phyloP scores from a whole-genome alignment of 495 filamentous ascomycete species.

The Aspergillus asperescens region DNA sequence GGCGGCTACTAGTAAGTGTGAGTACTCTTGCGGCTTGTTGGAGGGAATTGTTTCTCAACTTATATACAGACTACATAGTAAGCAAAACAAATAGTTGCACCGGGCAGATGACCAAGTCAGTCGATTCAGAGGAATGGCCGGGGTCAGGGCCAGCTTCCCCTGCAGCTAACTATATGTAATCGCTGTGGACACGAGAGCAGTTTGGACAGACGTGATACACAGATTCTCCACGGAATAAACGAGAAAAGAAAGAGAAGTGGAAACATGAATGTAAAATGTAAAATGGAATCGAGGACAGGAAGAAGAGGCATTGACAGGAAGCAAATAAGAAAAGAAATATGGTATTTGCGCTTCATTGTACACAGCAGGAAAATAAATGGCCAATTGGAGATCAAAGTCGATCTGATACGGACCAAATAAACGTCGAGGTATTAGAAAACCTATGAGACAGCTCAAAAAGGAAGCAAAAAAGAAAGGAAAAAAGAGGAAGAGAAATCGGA shows the following conservation, averaged over 20 bases:
- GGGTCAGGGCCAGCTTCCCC: constrained; percentile 8
- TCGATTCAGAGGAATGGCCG: background rate
- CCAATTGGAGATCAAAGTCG: constrained; percentile 20
- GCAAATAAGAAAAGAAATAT: constrained; percentile 22
- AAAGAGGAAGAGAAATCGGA: background rate
- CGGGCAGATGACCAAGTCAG: background rate
- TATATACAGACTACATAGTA: too few species aligned
- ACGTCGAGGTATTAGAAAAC: constrained; percentile 21
- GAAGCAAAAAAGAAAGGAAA: constrained; percentile 5
- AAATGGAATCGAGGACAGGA: constrained; percentile 20
- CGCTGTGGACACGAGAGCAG: constrained; percentile 3
- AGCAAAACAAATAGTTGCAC: background rate
- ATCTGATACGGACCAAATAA: constrained; percentile 17
- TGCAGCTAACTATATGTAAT: constrained; percentile 5
- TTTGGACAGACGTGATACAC: background rate
- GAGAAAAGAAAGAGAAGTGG: constrained; percentile 9
- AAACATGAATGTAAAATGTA: constrained; percentile 17
- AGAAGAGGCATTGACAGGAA: constrained; percentile 24
- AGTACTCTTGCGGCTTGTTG: too few species aligned
- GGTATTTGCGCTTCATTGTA: constrained; percentile 50
- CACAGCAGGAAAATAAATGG: constrained; percentile 26
- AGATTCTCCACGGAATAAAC: background rate
- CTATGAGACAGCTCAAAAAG: constrained; percentile 9
- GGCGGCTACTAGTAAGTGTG: too few species aligned
- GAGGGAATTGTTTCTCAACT: too few species aligned